These are phyloP conservation scores for Penicillium cinerascens DNA, from an alignment of 495 filamentous ascomycete species.

Conservation along the genomic window DNA sequence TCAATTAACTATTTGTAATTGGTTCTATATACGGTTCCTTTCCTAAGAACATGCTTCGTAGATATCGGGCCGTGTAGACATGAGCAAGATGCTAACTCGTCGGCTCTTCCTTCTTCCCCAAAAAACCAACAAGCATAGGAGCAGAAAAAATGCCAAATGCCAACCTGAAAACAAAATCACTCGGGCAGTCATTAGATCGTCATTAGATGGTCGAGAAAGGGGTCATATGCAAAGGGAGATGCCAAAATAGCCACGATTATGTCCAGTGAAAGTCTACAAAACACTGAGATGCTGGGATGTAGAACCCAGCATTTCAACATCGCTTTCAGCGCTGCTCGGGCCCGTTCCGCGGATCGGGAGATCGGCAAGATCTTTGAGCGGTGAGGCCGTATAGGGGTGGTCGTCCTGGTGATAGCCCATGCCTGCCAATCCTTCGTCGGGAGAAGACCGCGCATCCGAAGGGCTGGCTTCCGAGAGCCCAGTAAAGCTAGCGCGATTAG, in stretches of 20 bases:
- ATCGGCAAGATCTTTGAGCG: conserved; percentile 17
- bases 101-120: neutral
- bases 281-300: conserved; percentile 5
- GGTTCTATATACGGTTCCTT: neutral
- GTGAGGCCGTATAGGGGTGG: conserved; percentile 10
- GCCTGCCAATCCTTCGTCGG: conserved; percentile 14
- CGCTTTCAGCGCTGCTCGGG: conserved; percentile 9
- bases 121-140: neutral
- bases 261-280: conserved; percentile 14
- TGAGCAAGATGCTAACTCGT: neutral
- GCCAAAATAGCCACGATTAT: conserved; percentile 3
- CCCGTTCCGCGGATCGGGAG: conserved; percentile 17
- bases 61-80: neutral
- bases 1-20: conserved; percentile 12
- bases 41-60: neutral
- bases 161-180: neutral
- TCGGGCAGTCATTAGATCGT: conserved; percentile 20
- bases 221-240: conserved; percentile 6
- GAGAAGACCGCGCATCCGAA: conserved; percentile 12
- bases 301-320: conserved; percentile 11
- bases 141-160: neutral
- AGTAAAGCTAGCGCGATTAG: conserved; percentile 37
- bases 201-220: conserved; percentile 1
- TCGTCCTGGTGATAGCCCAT: conserved; percentile 16
- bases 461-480: conserved; percentile 38